Base-by-base conservation (phyloP, 2,329 filamentous ascomycete species). In the Arthroderma uncinatum region DNA sequence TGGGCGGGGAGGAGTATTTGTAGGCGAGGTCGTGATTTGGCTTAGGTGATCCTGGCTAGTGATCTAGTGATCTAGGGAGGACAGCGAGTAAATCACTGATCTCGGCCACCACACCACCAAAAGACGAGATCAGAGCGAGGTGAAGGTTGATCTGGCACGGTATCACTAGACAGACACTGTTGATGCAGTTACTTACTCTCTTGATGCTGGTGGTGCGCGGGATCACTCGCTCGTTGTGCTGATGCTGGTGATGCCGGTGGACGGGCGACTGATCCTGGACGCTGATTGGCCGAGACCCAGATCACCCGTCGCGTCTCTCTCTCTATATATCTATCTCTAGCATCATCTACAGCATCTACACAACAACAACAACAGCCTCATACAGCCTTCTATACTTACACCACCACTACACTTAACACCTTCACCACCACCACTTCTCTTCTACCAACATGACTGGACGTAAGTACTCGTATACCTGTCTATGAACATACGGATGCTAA, bases 371-470 rank as follows among this genome's bases (percentile, higher is more conserved):
- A 61, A 34, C 55, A 34, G 28, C 50, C 23, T 14, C 50, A 33
- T 53, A 58, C 44, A n/a, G n/a, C n/a, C n/a, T n/a, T n/a, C n/a
- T n/a, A n/a, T n/a, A n/a, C n/a, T n/a, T 48, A 23, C 30, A 54
- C 39, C n/a, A 25, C 33, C 2, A 54, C 21, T 40, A 66, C 65
- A 30, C 58, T 56, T 59, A n/a, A 47, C 42, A 23, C 42, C 8
- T 28, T 3, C 57, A 66, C 65, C 7, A 36, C 34, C 16, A 10
- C 28, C 21, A 33, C 33, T 54, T 23, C 56, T 62, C 69, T 23
- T 9, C 66, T 62, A 68, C 76, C 75, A 80, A 71, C 65, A 81
- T 81, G 78, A 78, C 78, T 80, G 78, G 78, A 76, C 78, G 78
- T 79, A 73, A 79, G 78, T 80, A 53, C 59, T 53, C 52, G 3